Evolutionary conservation across 495 filamentous ascomycete species (phyloP).

Genomic region (Daldinia caldariorum): DNA sequence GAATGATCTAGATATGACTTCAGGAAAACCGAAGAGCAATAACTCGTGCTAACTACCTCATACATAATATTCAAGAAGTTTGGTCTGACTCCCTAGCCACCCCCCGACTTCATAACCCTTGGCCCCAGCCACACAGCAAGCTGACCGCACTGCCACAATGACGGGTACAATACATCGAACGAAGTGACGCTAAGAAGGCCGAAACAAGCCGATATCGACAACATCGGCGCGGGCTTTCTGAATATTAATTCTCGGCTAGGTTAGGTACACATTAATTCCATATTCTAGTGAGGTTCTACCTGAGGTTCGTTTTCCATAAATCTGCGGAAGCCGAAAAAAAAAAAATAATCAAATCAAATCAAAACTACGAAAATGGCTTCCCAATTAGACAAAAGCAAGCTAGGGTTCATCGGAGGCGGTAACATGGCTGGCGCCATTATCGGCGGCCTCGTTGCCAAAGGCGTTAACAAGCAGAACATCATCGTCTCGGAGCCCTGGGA

Average conservation of each 20-base stretch:
- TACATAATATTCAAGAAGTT: too few species aligned
- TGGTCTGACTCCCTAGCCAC: neutral
- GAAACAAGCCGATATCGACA: constrained; percentile 2
- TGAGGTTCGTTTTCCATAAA: too few species aligned
- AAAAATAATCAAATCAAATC: too few species aligned
- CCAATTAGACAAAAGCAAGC: constrained; percentile 44
- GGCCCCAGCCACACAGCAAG: constrained; percentile 5
- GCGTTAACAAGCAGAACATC: constrained; percentile 56
- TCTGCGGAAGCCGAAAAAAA: too few species aligned
- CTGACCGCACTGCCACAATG: constrained; percentile 7
- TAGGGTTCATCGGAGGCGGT: constrained; percentile 52
- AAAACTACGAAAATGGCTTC: constrained; percentile 38
- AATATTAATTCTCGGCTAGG: neutral
- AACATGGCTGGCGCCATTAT: constrained; percentile 55
- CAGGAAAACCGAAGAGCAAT: neutral
- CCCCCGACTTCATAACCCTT: neutral
- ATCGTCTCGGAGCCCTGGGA: constrained; percentile 52
- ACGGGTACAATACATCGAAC: neutral
- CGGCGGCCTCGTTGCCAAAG: constrained; percentile 48
- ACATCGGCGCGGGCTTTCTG: neutral
- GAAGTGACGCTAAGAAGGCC: constrained; percentile 22
- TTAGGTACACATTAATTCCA: constrained; percentile 1
- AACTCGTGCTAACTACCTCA: too few species aligned
- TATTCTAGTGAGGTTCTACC: too few species aligned
- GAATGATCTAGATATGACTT: too few species aligned